Evolutionary conservation across 331 rosid species (phyloP).

Genomic region (Arachis monticola): DNA sequence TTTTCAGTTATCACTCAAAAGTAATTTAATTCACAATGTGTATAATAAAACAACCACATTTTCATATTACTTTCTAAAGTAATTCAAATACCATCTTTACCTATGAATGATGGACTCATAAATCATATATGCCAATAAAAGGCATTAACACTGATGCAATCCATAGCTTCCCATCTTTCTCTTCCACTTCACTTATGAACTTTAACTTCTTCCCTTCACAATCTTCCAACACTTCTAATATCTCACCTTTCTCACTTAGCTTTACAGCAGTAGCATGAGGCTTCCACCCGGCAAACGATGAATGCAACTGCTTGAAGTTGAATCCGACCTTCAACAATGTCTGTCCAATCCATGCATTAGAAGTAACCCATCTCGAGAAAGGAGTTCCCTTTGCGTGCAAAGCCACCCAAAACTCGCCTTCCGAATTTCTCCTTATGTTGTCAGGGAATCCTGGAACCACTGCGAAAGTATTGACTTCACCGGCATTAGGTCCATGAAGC

Average conservation of each 20-base stretch:
- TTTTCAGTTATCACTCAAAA: no score
- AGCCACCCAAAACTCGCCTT: slow-evolving; percentile 91
- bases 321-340: slow-evolving; percentile 60
- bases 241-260: slow-evolving; percentile 67
- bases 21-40: no score
- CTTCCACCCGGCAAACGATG: slow-evolving; percentile 62
- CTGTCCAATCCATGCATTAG: slow-evolving; percentile 64
- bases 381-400: slow-evolving; percentile 67
- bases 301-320: slow-evolving; percentile 62
- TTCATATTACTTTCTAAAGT: background rate
- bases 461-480: slow-evolving; percentile 62
- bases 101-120: slow-evolving; percentile 20
- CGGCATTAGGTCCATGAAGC: slow-evolving; percentile 80
- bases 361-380: slow-evolving; percentile 49
- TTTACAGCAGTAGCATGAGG: slow-evolving; percentile 72
- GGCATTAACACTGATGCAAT: slow-evolving; percentile 88
- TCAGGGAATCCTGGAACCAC: slow-evolving; percentile 86
- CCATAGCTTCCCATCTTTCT: slow-evolving; percentile 88
- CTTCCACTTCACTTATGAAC: slow-evolving; percentile 87
- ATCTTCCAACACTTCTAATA: slow-evolving; percentile 78
- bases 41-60: background rate
- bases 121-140: slow-evolving; percentile 61
- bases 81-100: slow-evolving; percentile 1
- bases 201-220: slow-evolving; percentile 70
- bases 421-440: slow-evolving; percentile 69